Evolutionary conservation across 768 basidiomycete genomes (phyloP), one percentile per base, ranked within the genome.

Genomic region (Ramaria sp.): DNA sequence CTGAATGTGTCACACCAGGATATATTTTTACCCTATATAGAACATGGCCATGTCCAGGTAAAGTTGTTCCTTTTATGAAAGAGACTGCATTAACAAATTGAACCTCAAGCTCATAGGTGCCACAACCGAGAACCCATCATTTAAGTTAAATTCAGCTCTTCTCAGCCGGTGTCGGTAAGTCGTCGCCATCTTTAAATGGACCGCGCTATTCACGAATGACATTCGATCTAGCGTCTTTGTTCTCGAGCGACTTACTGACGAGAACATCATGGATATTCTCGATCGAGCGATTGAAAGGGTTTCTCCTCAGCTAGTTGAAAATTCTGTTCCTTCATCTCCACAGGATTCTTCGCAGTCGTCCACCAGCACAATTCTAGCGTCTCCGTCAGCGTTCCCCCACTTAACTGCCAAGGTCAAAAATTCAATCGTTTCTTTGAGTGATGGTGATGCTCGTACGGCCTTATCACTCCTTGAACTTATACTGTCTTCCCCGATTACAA

Each of bases 121-220:
- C 0, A 93, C 89, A 3, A 92, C 89, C 0, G 90, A 93, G 66
- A 93, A 93, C 58, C 89, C 89, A 0, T 88, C 86, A 0, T 93
- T 93, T 70, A 87, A 85, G 60, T 65, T 89, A 30, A 86, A 81
- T 16, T 74, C 79, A 30, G 82, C 87, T 10, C 70, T 89, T 27
- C 68, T 89, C 28, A 83, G 83, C 62, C 79, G 87, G 42, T 89
- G 87, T 67, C 77, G 86, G 86, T 84, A 59, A 62, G 77, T 68
- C 6, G n/a, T n/a, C n/a, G n/a, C n/a, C n/a, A n/a, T n/a, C n/a
- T n/a, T n/a, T n/a, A n/a, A n/a, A n/a, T n/a, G n/a, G n/a, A n/a
- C 1, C 32, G 28, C n/a, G 7, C 42, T 25, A 57, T 68, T 41
- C 50, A 56, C 58, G 15, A 47, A 16, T 30, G 22, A 61, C 9